phyloP scores from a whole-genome alignment of 257 asterid genomes.

The Handroanthus guayacan region DNA sequence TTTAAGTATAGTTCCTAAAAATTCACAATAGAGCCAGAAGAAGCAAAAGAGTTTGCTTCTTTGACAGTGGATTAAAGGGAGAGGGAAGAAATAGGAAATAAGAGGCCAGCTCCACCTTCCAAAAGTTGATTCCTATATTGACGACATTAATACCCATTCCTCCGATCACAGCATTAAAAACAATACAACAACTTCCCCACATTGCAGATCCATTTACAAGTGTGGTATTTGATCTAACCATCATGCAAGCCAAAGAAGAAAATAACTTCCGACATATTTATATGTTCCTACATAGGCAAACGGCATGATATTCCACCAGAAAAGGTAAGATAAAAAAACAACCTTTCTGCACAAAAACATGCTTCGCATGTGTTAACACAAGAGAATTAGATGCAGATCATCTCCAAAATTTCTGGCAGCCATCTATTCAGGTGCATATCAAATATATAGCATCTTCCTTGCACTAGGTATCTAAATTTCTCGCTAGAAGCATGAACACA shows the following conservation, averaged over 20 bases:
- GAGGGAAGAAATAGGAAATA: background rate
- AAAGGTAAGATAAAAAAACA: background rate
- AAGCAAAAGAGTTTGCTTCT: background rate
- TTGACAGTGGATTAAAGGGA: background rate
- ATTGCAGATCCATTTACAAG: conserved; percentile 1
- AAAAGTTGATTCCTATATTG: conserved; percentile 3
- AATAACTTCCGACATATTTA: background rate
- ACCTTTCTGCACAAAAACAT: background rate
- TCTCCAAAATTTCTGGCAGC: conserved; percentile 14
- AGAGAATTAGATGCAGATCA: background rate
- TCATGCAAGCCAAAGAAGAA: conserved; percentile 3
- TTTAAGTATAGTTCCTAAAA: background rate
- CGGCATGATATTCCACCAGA: conserved; percentile 1
- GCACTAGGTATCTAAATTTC: no score
- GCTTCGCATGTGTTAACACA: background rate
- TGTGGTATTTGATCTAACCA: conserved; percentile 11
- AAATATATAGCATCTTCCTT: no score
- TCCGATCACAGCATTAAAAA: conserved; percentile 3
- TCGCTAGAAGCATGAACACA: no score
- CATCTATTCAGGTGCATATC: conserved; percentile 2
- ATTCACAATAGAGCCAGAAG: background rate
- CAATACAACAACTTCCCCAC: background rate
- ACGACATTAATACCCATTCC: conserved; percentile 19
- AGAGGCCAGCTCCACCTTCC: conserved; percentile 13
- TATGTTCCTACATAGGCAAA: conserved; percentile 22